A percentile compares a stretch with the other conserved stretches of the same genome.
Conservation (phyloP, 306 rosid genomes). For the Casuarina equisetifolia region DNA sequence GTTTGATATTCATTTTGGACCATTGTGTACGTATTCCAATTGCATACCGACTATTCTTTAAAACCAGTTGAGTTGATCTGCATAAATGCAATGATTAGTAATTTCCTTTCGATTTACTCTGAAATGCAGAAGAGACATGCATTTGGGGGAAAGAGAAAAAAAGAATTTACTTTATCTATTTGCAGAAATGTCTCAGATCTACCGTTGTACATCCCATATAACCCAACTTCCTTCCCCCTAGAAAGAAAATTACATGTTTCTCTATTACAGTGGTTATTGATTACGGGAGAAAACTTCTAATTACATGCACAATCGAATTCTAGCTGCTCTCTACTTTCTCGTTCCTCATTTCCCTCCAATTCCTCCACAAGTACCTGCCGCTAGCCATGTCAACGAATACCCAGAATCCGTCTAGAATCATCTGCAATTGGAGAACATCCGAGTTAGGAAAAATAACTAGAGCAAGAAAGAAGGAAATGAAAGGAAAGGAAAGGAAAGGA, state of each 20-base stretch:
- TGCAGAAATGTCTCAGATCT: not conserved
- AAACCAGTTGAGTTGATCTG: no score
- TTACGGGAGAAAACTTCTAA: not conserved
- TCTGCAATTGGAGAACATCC: slow-evolving; percentile 38
- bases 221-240: not conserved
- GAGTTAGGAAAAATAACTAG: slow-evolving; percentile 1
- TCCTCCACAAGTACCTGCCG: slow-evolving; percentile 75
- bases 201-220: not conserved
- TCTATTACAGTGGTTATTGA: not conserved
- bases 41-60: not conserved
- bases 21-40: not conserved
- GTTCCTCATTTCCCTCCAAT: slow-evolving; percentile 30
- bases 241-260: slow-evolving; percentile 17
- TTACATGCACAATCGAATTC: not conserved
- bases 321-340: slow-evolving; percentile 31
- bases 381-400: slow-evolving; percentile 76
- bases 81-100: no score
- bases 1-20: not conserved
- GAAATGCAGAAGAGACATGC: not conserved
- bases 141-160: not conserved
- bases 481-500: not conserved
- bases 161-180: not conserved
- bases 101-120: not conserved
- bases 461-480: not conserved
- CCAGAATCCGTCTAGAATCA: slow-evolving; percentile 56